These are phyloP conservation scores for Cystobasidium ongulense DNA, from an alignment of 768 basidiomycete species.

Conservation along the genomic window DNA sequence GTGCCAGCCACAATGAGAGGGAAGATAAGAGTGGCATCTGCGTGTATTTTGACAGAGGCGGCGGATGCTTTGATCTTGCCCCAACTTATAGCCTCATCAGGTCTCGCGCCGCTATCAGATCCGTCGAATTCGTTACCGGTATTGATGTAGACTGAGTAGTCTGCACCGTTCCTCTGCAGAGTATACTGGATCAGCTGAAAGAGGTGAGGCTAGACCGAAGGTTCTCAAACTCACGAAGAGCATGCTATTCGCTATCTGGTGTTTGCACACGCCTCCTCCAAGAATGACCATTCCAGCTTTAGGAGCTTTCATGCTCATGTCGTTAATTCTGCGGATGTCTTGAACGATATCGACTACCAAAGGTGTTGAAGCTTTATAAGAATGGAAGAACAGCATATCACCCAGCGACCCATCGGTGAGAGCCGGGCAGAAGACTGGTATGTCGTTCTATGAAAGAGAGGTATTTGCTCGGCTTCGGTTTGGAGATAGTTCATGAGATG, in stretches of 20 bases:
- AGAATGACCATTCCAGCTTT: constrained; percentile 98
- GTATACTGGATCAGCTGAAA: constrained; percentile 9
- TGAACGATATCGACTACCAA: constrained; percentile 85
- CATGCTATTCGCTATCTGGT: constrained; percentile 99
- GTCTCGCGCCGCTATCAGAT: constrained; percentile 90
- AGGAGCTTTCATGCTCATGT: constrained; percentile 70
- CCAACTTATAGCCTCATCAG: constrained; percentile 97
- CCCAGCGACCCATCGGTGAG: constrained; percentile 95
- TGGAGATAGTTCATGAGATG: not conserved
- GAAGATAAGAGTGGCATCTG: constrained; percentile 95
- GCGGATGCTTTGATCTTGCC: constrained; percentile 83
- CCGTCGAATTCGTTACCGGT: constrained; percentile 99
- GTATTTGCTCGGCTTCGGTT: constrained; percentile 39
- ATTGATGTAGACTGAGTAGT: constrained; percentile 94
- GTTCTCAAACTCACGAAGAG: constrained; percentile 61
- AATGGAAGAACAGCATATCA: constrained; percentile 99
- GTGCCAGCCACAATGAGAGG: constrained; percentile 91
- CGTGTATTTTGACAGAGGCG: constrained; percentile 52
- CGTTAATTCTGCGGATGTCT: constrained; percentile 86
- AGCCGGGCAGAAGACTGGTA: constrained; percentile 97
- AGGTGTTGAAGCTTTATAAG: constrained; percentile 50
- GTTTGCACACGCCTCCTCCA: constrained; percentile 97
- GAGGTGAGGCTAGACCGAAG: constrained; percentile 1
- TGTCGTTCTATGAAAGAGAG: constrained; percentile 64
- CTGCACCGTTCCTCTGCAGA: constrained; percentile 84